These are phyloP conservation scores for Coemansia sp. DNA, from an alignment of 192 early-diverging fungal species.

Conservation along the genomic window DNA sequence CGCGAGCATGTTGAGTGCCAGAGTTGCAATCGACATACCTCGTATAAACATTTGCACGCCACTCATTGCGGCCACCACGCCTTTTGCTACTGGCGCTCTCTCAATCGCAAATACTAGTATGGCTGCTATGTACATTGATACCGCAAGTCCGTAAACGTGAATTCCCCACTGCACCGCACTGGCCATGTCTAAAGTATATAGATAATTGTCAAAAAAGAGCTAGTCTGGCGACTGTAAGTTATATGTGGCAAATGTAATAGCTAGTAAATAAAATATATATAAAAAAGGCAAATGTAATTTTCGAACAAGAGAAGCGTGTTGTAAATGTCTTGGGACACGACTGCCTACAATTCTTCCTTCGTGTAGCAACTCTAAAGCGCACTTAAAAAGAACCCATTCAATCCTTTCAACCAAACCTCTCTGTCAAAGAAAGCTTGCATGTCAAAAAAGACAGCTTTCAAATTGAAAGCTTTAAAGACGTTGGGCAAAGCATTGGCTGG, in stretches of 20 bases:
- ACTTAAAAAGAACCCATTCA: neutral
- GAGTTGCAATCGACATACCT: neutral
- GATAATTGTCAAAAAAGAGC: neutral
- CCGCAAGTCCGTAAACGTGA: neutral
- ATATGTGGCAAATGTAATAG: neutral
- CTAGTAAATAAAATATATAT: neutral
- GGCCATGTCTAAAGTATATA: neutral
- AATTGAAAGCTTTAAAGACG: neutral
- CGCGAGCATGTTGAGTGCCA: neutral
- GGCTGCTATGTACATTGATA: neutral
- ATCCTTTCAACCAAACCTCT: neutral
- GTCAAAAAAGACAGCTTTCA: neutral
- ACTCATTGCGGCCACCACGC: neutral
- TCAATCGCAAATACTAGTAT: neutral
- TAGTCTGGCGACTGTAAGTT: neutral
- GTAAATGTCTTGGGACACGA: neutral
- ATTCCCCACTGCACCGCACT: neutral
- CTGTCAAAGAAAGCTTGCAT: neutral
- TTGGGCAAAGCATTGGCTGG: neutral
- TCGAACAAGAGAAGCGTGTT: neutral
- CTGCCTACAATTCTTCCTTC: neutral
- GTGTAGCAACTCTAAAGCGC: neutral
- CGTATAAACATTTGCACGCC: constrained; percentile 5
- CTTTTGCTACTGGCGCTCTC: neutral
- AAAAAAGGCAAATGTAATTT: neutral